Percentiles rank a stretch among this genome's conserved stretches.
These are phyloP conservation scores for Fragaria iinumae DNA, from an alignment of 306 rosid species.

Conservation along the genomic window DNA sequence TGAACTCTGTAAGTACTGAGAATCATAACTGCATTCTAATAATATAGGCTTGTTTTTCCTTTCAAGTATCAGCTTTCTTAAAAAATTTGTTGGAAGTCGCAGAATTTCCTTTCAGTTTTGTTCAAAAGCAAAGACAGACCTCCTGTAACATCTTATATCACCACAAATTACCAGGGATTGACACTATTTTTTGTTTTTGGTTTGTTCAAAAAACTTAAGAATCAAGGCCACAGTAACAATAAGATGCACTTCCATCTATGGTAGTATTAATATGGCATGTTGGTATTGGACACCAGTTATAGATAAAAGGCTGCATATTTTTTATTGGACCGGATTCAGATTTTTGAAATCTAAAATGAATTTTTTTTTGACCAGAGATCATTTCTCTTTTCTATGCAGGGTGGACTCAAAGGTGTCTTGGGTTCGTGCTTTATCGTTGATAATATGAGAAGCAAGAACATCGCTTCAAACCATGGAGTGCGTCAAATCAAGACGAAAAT, in stretches of 20 bases:
- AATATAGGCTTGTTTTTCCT: neutral
- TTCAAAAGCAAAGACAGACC: conserved; percentile 2
- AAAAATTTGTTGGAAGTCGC: neutral
- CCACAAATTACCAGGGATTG: neutral
- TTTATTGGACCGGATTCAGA: no score
- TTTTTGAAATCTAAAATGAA: no score
- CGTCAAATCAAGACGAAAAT: no score
- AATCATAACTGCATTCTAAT: neutral
- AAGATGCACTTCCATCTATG: neutral
- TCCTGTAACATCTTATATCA: neutral
- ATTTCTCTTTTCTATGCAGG: no score
- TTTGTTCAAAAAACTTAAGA: neutral
- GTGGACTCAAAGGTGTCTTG: no score
- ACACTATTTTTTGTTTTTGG: neutral
- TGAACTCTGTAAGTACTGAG: conserved; percentile 6
- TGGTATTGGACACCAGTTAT: neutral
- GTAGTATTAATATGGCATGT: neutral
- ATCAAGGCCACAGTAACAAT: neutral
- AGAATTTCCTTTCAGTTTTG: neutral
- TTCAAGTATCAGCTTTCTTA: neutral
- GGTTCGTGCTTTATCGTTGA: no score
- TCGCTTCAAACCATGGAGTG: no score
- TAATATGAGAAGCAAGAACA: no score
- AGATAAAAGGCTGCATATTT: no score
- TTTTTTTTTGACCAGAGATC: no score